phyloP scores from a whole-genome alignment of 176 grass and related monocot species.

The Panicum miliaceum region DNA sequence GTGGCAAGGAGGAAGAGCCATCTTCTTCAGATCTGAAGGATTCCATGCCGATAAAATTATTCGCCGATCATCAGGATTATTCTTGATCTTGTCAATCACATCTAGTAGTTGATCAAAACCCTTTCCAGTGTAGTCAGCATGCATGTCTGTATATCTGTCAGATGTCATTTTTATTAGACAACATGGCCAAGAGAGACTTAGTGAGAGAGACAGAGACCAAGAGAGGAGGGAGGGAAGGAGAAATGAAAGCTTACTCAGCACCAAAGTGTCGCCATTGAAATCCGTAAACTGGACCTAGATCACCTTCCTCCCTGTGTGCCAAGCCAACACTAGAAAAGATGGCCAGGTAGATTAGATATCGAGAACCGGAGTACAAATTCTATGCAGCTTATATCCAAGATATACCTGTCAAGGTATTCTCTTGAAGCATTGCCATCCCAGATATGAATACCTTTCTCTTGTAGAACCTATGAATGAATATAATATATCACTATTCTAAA shows the following conservation, averaged over 20 bases:
- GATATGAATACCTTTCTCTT: slow-evolving; percentile 84
- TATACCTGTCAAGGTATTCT: slow-evolving; percentile 85
- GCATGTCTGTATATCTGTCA: slow-evolving; percentile 74
- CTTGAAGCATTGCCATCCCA: slow-evolving; percentile 97
- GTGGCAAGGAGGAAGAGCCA: slow-evolving; percentile 89
- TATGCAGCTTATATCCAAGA: slow-evolving; percentile 26
- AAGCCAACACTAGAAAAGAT: slow-evolving; percentile 71
- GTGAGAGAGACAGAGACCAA: not conserved
- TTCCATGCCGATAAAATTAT: slow-evolving; percentile 83
- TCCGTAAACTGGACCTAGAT: slow-evolving; percentile 84
- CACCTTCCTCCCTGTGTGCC: slow-evolving; percentile 74
- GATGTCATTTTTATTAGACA: slow-evolving; percentile 7
- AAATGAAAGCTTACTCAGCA: slow-evolving; percentile 63
- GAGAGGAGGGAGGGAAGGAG: not conserved
- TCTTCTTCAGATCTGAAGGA: slow-evolving; percentile 78
- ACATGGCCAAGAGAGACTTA: not conserved
- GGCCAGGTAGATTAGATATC: slow-evolving; percentile 22
- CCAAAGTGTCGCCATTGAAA: slow-evolving; percentile 95
- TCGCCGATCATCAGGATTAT: slow-evolving; percentile 76
- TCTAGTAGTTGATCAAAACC: slow-evolving; percentile 85
- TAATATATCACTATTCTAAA: slow-evolving; percentile 6
- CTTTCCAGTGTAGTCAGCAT: slow-evolving; percentile 82
- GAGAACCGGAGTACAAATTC: not conserved
- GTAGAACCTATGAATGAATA: slow-evolving; percentile 60
- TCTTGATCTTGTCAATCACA: slow-evolving; percentile 87